These are phyloP conservation scores for Thermothielavioides terrestris DNA, from an alignment of 495 filamentous ascomycete species.

Conservation along the genomic window DNA sequence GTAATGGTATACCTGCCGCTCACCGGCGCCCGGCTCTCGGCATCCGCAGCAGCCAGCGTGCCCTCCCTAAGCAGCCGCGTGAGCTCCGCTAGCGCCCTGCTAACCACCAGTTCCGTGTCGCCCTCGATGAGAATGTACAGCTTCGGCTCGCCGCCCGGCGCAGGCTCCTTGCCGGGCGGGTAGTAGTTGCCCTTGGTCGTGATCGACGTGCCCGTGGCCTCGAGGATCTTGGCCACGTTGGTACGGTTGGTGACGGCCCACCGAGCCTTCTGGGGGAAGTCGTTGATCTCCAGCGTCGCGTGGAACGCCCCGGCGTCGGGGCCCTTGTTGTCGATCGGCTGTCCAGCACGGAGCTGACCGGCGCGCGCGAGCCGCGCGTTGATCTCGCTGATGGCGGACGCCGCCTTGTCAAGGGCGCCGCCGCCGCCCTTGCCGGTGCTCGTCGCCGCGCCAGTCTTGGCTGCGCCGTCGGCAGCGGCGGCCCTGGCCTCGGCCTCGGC, in stretches of 20 bases:
- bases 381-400: constrained; percentile 75
- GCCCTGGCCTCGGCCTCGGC: constrained; percentile 35
- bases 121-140: constrained; percentile 96
- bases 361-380: constrained; percentile 77
- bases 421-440: constrained; percentile 53
- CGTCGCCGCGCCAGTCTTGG: constrained; percentile 42
- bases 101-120: constrained; percentile 87
- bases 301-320: constrained; percentile 97
- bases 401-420: constrained; percentile 71
- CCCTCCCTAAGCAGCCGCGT: constrained; percentile 83
- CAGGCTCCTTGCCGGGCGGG: constrained; percentile 67
- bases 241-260: constrained; percentile 99
- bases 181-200: constrained; percentile 96
- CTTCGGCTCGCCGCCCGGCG: constrained; percentile 68
- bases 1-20: constrained; percentile 88
- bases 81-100: constrained; percentile 84
- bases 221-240: constrained; percentile 96
- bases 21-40: constrained; percentile 66
- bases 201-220: constrained; percentile 89
- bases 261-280: constrained; percentile 96
- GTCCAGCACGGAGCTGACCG: constrained; percentile 77
- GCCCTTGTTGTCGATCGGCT: constrained; percentile 97
- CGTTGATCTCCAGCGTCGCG: constrained; percentile 96
- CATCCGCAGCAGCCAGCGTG: constrained; percentile 82
- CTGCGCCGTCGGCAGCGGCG: constrained; percentile 49